Base-by-base conservation (phyloP, 169 alveolate species). In the Cryptosporidium meleagridis region DNA sequence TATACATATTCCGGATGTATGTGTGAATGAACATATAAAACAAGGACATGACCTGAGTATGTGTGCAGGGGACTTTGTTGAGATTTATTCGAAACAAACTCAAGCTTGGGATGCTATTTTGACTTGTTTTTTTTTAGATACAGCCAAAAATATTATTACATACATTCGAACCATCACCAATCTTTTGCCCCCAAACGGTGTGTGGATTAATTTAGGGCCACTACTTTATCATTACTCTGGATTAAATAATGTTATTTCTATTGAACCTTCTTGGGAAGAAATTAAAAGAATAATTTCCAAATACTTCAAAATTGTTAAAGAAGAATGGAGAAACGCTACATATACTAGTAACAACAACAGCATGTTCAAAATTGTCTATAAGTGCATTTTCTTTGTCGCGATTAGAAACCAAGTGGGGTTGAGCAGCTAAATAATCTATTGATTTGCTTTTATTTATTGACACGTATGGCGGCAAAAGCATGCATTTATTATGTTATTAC, bases 181-280 rank as follows among this genome's bases (percentile, higher is more conserved):
- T 53, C 92, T 96, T 45, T 59, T 97, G 31, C 93, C 96, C 84
- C 93, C 93, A 12, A 98, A 98, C 41, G 99, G 99, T 29, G 72
- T 97, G 35, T 98, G 99, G 99, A 96, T 98, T 41, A 98, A 98
- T 92, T 91, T 98, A 65, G 99, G 99, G 1, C 99, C 99, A 31
- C 93, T 98, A 59, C 97, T 97, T 29, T 98, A 97, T 91, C 99
- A 98, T 91, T 98, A 96, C 91, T 97, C 99, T 8, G 99, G 97
- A 48, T 85, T 92, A 87, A 93, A 93, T n/a, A 93, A 94, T 80
- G 98, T 96, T 68, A 72, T 94, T 55, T 94, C 98, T 69, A 95
- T 98, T 52, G 99, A 98, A 85, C 93, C 97, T 35, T 86, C 98
- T 65, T 97, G 99, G 98, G 98, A 97, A 52, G 99, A 98, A 72